These are phyloP conservation scores for Sarocladium brachiariae DNA, from an alignment of 2,329 filamentous ascomycete genomes.

Conservation along the genomic window DNA sequence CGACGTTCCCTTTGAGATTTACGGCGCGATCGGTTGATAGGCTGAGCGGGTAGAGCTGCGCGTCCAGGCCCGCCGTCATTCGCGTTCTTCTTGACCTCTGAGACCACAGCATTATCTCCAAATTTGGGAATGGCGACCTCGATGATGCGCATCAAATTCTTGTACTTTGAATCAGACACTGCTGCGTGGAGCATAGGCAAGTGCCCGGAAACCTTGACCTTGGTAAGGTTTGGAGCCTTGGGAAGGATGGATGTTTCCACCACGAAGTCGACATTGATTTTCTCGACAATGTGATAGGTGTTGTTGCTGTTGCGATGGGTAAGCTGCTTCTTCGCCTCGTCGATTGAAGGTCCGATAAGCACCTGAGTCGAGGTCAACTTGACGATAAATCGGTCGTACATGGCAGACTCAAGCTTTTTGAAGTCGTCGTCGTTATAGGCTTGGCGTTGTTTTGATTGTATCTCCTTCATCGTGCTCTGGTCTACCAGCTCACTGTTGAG, in stretches of 20 bases:
- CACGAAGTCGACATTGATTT: slow-evolving; percentile 94
- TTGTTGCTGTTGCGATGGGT: slow-evolving; percentile 59
- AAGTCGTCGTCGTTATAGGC: slow-evolving; percentile 86
- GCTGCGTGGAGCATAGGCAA: slow-evolving; percentile 87
- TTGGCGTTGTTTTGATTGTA: slow-evolving; percentile 85
- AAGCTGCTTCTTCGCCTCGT: slow-evolving; percentile 80
- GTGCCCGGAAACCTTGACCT: slow-evolving; percentile 84
- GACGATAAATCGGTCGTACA: slow-evolving; percentile 96
- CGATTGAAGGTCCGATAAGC: slow-evolving; percentile 87
- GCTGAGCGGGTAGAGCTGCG: background rate
- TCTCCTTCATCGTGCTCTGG: slow-evolving; percentile 78
- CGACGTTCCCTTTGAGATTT: slow-evolving; percentile 43
- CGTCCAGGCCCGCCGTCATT: background rate
- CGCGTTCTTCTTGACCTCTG: background rate
- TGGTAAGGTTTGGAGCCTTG: slow-evolving; percentile 87
- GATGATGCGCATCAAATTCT: slow-evolving; percentile 90
- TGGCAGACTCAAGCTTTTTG: slow-evolving; percentile 77
- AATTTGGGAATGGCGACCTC: slow-evolving; percentile 92
- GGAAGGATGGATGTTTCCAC: slow-evolving; percentile 97
- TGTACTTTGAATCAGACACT: slow-evolving; percentile 93
- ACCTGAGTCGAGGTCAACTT: slow-evolving; percentile 93
- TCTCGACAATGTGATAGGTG: slow-evolving; percentile 84
- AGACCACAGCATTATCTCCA: slow-evolving; percentile 29
- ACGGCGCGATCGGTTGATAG: slow-evolving; percentile 37
- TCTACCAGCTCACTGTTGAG: slow-evolving; percentile 93